Evolutionary conservation across 1,139 yeast genomes (phyloP), one percentile per base, ranked within the genome.

Genomic region (Sugiyamaella novakii): DNA sequence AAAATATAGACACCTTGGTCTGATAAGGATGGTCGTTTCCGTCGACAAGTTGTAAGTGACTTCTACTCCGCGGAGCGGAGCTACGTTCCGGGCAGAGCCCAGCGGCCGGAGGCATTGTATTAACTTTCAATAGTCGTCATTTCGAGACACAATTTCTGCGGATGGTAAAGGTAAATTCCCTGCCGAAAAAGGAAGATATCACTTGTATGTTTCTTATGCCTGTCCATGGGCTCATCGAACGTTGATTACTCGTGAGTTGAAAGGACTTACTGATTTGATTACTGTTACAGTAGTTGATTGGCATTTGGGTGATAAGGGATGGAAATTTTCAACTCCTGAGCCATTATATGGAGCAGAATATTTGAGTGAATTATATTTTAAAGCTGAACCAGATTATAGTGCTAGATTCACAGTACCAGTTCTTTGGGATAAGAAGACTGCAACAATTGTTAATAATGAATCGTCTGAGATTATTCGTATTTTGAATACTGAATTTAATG

Each of bases 171-270:
- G 85, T 38, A 70, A 76, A 54, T 84, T 82, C 62, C 73, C 82
- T 14, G 86, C 96, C 0, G 97, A 87, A 62, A 76, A 78, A 44
- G 80, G 80, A 54, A 77, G 98, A 60, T 91, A 91, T 66, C 96
- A 91, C 69, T 77, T 91, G 52, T 91, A 87, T 61, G 95, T 89
- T 17, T 84, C 94, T 0, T 72, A 75, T 47, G 96, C 96, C 1
- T 91, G 98, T 69, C 98, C 98, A 3, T 91, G 96, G 88, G 98
- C 98, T 1, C 96, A 88, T 64, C 78, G 98, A 55, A 81, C 94
- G 0, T 73, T 91, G 57, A 83, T 89, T 51, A 76, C 84, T 5
- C 73, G 97, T 47, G 69, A 76, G n/a, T 74, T 91, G 57, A 89
- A 89, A 71, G 96, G 96, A 1, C 74, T 92, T 56, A 70, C 78